Evolutionary conservation across 164 flowering plant species (phyloP).

Genomic region (Aristolochia fimbriata): DNA sequence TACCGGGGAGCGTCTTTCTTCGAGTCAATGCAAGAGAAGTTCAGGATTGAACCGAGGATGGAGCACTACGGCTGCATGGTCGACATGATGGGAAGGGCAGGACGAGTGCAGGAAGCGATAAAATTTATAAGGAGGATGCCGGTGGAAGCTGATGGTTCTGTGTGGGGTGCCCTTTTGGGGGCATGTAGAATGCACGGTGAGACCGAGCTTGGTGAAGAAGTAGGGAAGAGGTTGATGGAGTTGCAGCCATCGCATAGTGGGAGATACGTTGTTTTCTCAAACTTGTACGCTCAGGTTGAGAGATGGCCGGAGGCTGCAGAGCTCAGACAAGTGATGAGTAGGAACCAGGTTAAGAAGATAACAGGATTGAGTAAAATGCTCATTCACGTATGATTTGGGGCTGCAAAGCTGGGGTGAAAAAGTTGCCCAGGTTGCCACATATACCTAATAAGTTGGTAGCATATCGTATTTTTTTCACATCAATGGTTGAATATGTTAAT

Average conservation of each 20-base stretch:
- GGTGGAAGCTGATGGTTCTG: constrained; percentile 62
- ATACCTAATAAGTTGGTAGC: not conserved
- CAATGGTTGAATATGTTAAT: not conserved
- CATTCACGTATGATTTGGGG: not conserved
- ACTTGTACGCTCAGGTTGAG: constrained; percentile 46
- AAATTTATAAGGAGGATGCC: constrained; percentile 50
- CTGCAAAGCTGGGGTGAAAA: not conserved
- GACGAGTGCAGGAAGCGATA: constrained; percentile 46
- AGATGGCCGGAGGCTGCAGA: constrained; percentile 50
- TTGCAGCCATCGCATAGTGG: constrained; percentile 62
- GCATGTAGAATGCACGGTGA: constrained; percentile 69
- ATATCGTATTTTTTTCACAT: not conserved
- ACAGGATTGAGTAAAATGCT: constrained; percentile 1
- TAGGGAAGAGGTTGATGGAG: constrained; percentile 42
- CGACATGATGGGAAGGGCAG: constrained; percentile 75
- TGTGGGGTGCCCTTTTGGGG: constrained; percentile 70
- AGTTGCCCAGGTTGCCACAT: not conserved
- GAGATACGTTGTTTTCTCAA: constrained; percentile 48
- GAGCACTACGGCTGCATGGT: constrained; percentile 82
- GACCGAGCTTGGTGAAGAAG: constrained; percentile 35
- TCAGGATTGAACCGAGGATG: constrained; percentile 43
- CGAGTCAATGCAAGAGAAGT: constrained; percentile 33
- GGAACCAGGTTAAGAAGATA: constrained; percentile 39
- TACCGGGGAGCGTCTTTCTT: constrained; percentile 42
- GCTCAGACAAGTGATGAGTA: constrained; percentile 45